Evolutionary conservation across 2,329 filamentous ascomycete genomes (phyloP), one percentile per base, ranked within the genome.

Genomic region (Aureobasidium sp.): DNA sequence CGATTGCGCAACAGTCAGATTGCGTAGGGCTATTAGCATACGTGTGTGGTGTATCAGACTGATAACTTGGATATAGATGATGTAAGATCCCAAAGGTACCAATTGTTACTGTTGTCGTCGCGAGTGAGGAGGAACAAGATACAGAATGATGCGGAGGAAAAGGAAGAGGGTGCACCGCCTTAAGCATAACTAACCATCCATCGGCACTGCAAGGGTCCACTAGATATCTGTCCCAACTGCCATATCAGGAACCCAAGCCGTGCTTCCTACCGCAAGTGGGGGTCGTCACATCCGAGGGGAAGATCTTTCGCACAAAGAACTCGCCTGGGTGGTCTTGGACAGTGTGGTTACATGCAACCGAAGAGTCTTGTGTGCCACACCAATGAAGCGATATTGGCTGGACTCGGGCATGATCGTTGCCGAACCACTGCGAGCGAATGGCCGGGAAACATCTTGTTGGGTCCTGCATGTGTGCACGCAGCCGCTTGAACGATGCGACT

Each of bases 1-100:
- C 29, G 9, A 45, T 58, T 49, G 55, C 31, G 43, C 43, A 38
- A 58, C 55, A 47, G 55, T 58, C 21, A 58, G 55, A 49, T 49
- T 38, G 43, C 55, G 55, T 49, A 46, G 21, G 17, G 2, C 15
- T 9, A 5, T 13, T 23, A 29, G 42, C 55, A 47, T 40, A 49
- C 23, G 43, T 29, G 19, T 2, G 31, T 21, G n/a, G 40, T 49
- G 42, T 40, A 15, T 15, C 13, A 40, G 15, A 4, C 31, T 23
- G 47, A 21, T 19, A 38, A 29, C 23, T 43, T 40, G 17, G 10
- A 9, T 27, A n/a, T 37, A 35, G 23, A 49, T 19, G 42, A 58
- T 47, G 33, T 49, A 21, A 58, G 43, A 58, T 29, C 19, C 23
- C 17, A 33, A 31, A 46, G 3, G 10, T 21, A 37, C 27, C 38